Conservation (phyloP, 345 rosid genomes). For the Eucalyptus cladocalyx region DNA sequence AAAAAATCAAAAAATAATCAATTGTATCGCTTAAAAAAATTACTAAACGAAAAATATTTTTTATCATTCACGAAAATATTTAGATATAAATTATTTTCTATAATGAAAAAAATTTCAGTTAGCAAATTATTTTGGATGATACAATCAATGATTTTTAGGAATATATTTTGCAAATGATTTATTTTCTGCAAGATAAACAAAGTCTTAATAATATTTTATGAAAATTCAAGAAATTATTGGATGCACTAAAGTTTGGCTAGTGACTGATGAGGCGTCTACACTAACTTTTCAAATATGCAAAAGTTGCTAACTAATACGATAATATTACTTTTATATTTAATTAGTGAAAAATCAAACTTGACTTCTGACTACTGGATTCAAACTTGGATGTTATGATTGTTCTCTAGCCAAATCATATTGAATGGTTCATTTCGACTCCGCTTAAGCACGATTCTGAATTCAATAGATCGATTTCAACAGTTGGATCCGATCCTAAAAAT, state of each 20-base stretch:
- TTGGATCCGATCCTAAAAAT: too few relatives aligned
- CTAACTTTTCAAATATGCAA: background rate
- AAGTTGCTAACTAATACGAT: background rate
- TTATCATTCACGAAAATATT: too few relatives aligned
- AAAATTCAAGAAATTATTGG: background rate
- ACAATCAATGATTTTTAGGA: too few relatives aligned
- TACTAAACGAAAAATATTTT: rapidly evolving
- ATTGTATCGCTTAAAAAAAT: too few relatives aligned
- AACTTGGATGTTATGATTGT: background rate
- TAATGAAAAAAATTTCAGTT: too few relatives aligned
- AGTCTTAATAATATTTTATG: background rate
- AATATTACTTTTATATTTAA: background rate
- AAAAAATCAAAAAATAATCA: too few relatives aligned
- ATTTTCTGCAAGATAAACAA: too few relatives aligned
- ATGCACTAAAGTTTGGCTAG: background rate
- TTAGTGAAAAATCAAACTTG: background rate
- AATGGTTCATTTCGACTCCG: background rate
- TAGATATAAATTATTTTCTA: too few relatives aligned
- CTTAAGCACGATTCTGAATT: background rate
- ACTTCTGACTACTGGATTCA: background rate
- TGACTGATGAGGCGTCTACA: background rate
- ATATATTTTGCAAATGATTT: too few relatives aligned
- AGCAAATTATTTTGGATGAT: too few relatives aligned
- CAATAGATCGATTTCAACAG: background rate
- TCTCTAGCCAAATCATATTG: background rate